A percentile compares a stretch with the other conserved stretches of the same genome.
These are phyloP conservation scores for Phytophthora fragariaefolia DNA, from an alignment of 352 stramenopile genomes.

Conservation along the genomic window DNA sequence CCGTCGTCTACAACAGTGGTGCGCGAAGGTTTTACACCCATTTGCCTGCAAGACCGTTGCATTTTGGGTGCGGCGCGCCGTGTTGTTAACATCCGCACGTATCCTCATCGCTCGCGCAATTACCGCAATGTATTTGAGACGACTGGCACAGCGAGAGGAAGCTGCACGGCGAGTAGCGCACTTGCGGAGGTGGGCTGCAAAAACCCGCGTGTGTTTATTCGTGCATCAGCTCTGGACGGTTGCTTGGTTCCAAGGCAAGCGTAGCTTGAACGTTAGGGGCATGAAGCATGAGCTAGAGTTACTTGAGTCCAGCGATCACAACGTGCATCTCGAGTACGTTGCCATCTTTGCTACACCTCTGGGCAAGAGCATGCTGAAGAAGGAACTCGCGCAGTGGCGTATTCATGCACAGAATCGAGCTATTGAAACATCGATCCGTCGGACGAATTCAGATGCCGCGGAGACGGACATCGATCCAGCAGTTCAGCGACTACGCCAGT, in stretches of 20 bases:
- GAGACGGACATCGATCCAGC: slow-evolving; percentile 1
- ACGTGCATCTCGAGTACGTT: slow-evolving; percentile 34
- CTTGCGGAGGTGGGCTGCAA: slow-evolving; percentile 44
- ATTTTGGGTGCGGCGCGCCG: slow-evolving; percentile 13
- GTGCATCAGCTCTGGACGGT: slow-evolving; percentile 47
- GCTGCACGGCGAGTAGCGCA: slow-evolving; percentile 24
- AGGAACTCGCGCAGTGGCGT: slow-evolving; percentile 44
- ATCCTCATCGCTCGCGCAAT: slow-evolving; percentile 25
- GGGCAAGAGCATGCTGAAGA: slow-evolving; percentile 44
- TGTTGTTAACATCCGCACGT: slow-evolving; percentile 8
- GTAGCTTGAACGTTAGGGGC: slow-evolving; percentile 32
- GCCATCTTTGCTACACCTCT: slow-evolving; percentile 42
- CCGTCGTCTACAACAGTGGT: slow-evolving; percentile 34
- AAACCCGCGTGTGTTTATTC: slow-evolving; percentile 55
- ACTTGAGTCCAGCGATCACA: slow-evolving; percentile 35
- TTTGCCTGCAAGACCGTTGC: slow-evolving; percentile 24
- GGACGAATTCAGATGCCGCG: neutral
- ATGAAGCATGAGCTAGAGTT: slow-evolving; percentile 35
- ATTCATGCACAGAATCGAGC: slow-evolving; percentile 5
- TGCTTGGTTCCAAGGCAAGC: slow-evolving; percentile 43
- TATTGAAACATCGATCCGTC: neutral
- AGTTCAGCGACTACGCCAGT: slow-evolving; percentile 42
- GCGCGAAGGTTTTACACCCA: slow-evolving; percentile 17
- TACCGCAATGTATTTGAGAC: slow-evolving; percentile 18
- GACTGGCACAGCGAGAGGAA: slow-evolving; percentile 12